Percentiles rank a stretch among this genome's conserved stretches.
Evolutionary conservation across 495 filamentous ascomycete genomes (phyloP).

Genomic region (Hypoxylon trugodes): DNA sequence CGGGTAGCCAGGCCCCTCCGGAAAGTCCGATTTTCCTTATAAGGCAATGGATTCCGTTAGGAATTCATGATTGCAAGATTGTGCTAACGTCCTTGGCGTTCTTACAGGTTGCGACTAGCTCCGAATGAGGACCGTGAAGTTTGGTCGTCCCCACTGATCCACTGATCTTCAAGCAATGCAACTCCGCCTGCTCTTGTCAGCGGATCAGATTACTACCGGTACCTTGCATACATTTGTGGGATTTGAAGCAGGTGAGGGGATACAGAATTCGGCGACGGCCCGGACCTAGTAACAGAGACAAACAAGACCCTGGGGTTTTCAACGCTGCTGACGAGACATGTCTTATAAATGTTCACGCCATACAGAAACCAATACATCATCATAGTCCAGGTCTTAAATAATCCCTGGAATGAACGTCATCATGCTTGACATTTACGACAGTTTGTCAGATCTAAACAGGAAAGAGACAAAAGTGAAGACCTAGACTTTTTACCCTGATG

Average conservation of each 20-base stretch:
- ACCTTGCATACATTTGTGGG: slow-evolving; percentile 1
- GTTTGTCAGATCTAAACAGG: not conserved
- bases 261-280: too few species aligned
- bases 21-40: too few species aligned
- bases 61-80: too few species aligned
- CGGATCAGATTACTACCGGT: not conserved
- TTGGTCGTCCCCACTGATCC: slow-evolving; percentile 1
- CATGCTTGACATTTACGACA: not conserved
- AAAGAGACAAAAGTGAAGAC: slow-evolving; percentile 13
- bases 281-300: not conserved
- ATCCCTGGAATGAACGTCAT: slow-evolving; percentile 6
- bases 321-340: not conserved
- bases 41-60: too few species aligned
- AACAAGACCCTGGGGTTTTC: not conserved
- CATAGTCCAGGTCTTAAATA: not conserved
- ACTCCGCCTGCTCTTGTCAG: not conserved
- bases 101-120: too few species aligned
- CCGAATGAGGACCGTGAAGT: too few species aligned
- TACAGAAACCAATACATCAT: not conserved
- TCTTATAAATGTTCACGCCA: not conserved
- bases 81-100: too few species aligned
- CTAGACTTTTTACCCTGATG: not conserved
- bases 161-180: slow-evolving; percentile 1
- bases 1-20: too few species aligned
- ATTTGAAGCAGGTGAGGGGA: too few species aligned